A percentile compares a stretch with the other conserved stretches of the same genome.
Evolutionary conservation across 164 flowering plant genomes (phyloP).

Genomic region (Sextonia rubra): DNA sequence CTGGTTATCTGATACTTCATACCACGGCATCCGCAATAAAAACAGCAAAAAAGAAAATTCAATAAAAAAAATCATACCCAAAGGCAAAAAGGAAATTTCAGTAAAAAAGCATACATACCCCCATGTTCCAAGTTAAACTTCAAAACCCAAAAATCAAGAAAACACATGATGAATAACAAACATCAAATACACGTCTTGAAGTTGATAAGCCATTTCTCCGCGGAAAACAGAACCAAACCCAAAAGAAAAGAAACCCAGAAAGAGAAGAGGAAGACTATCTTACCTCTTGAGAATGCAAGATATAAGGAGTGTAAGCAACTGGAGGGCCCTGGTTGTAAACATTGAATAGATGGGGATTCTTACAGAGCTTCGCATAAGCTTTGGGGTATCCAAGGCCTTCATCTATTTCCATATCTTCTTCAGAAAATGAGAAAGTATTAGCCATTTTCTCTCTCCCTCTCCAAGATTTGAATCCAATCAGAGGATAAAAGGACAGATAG

Average conservation of each 20-base stretch:
- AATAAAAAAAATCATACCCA: too few relatives aligned
- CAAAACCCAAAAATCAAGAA: neutral
- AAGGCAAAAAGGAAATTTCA: neutral
- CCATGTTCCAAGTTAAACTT: neutral
- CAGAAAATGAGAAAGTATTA: constrained; percentile 24
- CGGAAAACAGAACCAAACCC: neutral
- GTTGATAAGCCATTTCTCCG: neutral
- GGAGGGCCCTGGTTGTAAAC: constrained; percentile 56
- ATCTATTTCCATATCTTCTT: constrained; percentile 59
- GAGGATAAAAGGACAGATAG: neutral
- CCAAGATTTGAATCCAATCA: neutral
- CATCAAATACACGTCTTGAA: neutral
- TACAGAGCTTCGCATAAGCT: constrained; percentile 64
- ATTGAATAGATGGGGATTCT: constrained; percentile 37
- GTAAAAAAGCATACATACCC: too few relatives aligned
- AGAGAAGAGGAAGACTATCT: neutral
- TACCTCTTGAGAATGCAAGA: constrained; percentile 55
- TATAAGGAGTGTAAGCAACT: constrained; percentile 57
- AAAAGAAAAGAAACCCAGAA: neutral
- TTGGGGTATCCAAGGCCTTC: constrained; percentile 64
- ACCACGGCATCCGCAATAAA: neutral
- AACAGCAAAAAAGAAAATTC: neutral
- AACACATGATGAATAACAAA: neutral
- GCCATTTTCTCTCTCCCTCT: constrained; percentile 30
- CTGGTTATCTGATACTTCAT: too few relatives aligned